Base-by-base conservation (phyloP, 768 basidiomycete species). In the Suillus ampliporus region DNA sequence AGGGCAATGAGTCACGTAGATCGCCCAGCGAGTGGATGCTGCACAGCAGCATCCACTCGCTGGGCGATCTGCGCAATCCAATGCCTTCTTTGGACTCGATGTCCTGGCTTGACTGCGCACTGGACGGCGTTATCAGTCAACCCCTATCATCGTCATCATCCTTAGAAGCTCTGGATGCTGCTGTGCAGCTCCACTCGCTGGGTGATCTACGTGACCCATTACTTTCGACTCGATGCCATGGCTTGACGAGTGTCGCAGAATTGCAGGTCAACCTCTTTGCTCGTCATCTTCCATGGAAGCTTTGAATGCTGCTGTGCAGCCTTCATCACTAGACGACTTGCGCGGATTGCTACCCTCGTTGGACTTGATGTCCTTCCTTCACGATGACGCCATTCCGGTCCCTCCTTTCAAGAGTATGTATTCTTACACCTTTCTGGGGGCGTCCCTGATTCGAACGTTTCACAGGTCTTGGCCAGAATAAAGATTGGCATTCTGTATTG, bases 211-310 rank as follows among this genome's bases (percentile, higher is more conserved):
- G 11, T 13, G 50, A n/a, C n/a, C 50, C 19, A 4, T 34, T 51
- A 19, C 50, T 28, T 51, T 51, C 50, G 50, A 51, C 50, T 51
- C 50, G 50, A 51, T 34, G 31, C 34, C 50, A 10, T 51, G 50
- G 50, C 50, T 51, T 51, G 50, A 51, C n/a, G 50, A 51, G 11
- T 51, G 19, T 11, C 19, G 31, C 50, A 10, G 31, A 10, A 17
- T 31, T 51, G 31, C 50, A 31, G 17, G 50, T 31, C 50, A 51
- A 51, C 28, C 19, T 51, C 28, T 31, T n/a, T 19, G 28, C 19
- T 28, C 50, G 10, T 34, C 19, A n/a, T 34, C 31, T 6, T 51
- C 50, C 28, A 34, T 13, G 50, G 50, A 51, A 34, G 50, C 50
- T 51, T 51, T 31, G 50, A 31, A 51, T 34, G 50, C 31, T 3